These are phyloP conservation scores for Monascus ruber DNA, from an alignment of 2,329 filamentous ascomycete genomes.

Conservation along the genomic window DNA sequence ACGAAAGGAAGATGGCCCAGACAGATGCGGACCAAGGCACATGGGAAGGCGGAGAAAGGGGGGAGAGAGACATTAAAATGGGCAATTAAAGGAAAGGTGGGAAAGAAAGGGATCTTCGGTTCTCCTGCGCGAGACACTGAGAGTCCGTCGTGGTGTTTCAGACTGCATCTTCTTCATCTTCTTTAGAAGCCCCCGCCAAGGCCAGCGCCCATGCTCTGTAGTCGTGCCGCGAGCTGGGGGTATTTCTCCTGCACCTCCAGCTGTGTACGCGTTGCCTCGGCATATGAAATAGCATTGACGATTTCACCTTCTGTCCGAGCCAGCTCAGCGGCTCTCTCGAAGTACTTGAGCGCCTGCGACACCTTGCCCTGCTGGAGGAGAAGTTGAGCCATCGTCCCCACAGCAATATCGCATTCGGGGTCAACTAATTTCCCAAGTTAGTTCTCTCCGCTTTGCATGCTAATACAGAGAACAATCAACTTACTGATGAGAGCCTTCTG, in stretches of 20 bases:
- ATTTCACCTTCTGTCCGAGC: slow-evolving; percentile 92
- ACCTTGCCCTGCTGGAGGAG: slow-evolving; percentile 97
- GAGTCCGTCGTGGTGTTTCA: no score
- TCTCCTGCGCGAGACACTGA: no score
- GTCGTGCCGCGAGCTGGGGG: slow-evolving; percentile 62
- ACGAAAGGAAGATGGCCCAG: no score
- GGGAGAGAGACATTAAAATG: no score
- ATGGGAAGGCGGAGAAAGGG: no score
- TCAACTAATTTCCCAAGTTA: slow-evolving; percentile 54
- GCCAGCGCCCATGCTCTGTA: slow-evolving; percentile 47
- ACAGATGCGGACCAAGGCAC: no score
- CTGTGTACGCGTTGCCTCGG: slow-evolving; percentile 91
- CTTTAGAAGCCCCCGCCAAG: slow-evolving; percentile 25
- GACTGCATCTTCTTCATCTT: slow-evolving; percentile 1
- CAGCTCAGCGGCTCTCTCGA: slow-evolving; percentile 89
- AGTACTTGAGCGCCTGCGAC: slow-evolving; percentile 87
- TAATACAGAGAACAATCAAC: slow-evolving; percentile 17
- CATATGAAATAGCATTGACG: slow-evolving; percentile 90
- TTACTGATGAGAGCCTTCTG: slow-evolving; percentile 93
- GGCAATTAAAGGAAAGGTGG: no score
- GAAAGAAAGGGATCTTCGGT: no score
- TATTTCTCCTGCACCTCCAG: slow-evolving; percentile 85
- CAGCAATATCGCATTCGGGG: slow-evolving; percentile 95
- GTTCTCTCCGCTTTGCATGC: slow-evolving; percentile 3
- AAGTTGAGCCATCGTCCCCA: slow-evolving; percentile 96